Conservation (phyloP, 176 grass and related monocot species). For the Rhynchospora pubera region DNA sequence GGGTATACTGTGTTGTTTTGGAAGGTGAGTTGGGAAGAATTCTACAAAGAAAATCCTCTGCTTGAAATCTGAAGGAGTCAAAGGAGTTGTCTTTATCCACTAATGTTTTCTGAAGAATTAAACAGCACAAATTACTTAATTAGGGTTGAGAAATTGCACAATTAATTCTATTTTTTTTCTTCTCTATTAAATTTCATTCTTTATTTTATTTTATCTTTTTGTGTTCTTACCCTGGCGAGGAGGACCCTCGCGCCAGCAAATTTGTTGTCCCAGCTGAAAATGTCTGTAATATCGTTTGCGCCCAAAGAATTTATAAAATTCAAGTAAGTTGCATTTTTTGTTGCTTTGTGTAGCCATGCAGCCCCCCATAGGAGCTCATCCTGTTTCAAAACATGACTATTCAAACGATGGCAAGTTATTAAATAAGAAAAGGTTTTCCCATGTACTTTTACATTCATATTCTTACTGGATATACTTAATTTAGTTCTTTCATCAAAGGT, state of each 20-base stretch:
- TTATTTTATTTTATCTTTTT: not conserved
- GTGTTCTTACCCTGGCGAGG: slow-evolving; percentile 42
- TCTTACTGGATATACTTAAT: not conserved
- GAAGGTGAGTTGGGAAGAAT: slow-evolving; percentile 45
- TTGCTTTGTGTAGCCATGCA: slow-evolving; percentile 69
- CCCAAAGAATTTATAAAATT: slow-evolving; percentile 34
- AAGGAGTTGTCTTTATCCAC: slow-evolving; percentile 43
- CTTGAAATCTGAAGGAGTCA: slow-evolving; percentile 38
- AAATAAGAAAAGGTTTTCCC: not conserved
- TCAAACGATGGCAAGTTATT: not conserved
- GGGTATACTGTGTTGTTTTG: slow-evolving; percentile 51
- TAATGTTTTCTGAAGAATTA: slow-evolving; percentile 39
- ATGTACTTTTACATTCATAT: not conserved
- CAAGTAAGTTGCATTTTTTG: slow-evolving; percentile 57
- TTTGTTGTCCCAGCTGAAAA: slow-evolving; percentile 97
- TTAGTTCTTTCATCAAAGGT: not conserved
- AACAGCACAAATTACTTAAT: not conserved
- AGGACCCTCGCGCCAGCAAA: slow-evolving; percentile 71
- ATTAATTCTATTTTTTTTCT: not conserved
- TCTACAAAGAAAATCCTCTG: slow-evolving; percentile 73
- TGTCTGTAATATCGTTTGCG: slow-evolving; percentile 53
- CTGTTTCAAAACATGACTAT: slow-evolving; percentile 2
- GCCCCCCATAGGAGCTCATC: slow-evolving; percentile 79
- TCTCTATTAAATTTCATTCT: not conserved
- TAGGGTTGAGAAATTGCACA: not conserved